A percentile compares a stretch with the other conserved stretches of the same genome.
phyloP scores from a whole-genome alignment of 257 asterid genomes.

The Forsythia suspensa region DNA sequence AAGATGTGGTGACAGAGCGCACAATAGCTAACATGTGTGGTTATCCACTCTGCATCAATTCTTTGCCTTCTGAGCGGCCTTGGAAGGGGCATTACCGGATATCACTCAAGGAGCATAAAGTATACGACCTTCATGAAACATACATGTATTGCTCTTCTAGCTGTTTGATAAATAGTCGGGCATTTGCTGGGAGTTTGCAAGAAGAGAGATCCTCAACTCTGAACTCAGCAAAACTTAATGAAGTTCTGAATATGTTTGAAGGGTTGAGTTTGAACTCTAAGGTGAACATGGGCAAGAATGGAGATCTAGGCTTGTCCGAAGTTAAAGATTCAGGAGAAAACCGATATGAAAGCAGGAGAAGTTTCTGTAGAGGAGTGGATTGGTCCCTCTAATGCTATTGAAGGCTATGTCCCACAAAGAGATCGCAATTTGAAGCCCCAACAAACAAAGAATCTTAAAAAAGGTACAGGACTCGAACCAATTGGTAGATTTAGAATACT shows the following conservation, averaged over 20 bases:
- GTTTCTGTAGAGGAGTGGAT: slow-evolving; percentile 85
- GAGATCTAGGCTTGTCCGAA: slow-evolving; percentile 49
- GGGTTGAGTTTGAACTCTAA: slow-evolving; percentile 42
- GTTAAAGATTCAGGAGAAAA: slow-evolving; percentile 75
- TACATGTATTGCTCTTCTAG: slow-evolving; percentile 75
- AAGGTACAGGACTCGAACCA: slow-evolving; percentile 39
- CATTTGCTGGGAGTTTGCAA: slow-evolving; percentile 60
- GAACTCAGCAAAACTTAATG: slow-evolving; percentile 54
- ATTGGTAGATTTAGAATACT: slow-evolving; percentile 18
- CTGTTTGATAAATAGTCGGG: slow-evolving; percentile 72
- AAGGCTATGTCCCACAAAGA: slow-evolving; percentile 84
- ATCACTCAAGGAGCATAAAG: slow-evolving; percentile 87
- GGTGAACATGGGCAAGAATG: slow-evolving; percentile 48
- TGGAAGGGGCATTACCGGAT: slow-evolving; percentile 77
- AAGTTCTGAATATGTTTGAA: slow-evolving; percentile 53
- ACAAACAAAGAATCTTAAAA: slow-evolving; percentile 25
- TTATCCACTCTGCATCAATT: slow-evolving; percentile 73
- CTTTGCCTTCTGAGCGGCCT: slow-evolving; percentile 62
- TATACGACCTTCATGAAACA: slow-evolving; percentile 88
- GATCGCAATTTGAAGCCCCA: slow-evolving; percentile 34
- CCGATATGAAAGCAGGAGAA: slow-evolving; percentile 49
- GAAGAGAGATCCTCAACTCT: slow-evolving; percentile 66
- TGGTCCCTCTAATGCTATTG: slow-evolving; percentile 91
- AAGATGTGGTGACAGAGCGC: slow-evolving; percentile 88
- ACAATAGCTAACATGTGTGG: slow-evolving; percentile 68